Evolutionary conservation across 108 stramenopile species (phyloP).

Genomic region (Skeletonema marinoi): DNA sequence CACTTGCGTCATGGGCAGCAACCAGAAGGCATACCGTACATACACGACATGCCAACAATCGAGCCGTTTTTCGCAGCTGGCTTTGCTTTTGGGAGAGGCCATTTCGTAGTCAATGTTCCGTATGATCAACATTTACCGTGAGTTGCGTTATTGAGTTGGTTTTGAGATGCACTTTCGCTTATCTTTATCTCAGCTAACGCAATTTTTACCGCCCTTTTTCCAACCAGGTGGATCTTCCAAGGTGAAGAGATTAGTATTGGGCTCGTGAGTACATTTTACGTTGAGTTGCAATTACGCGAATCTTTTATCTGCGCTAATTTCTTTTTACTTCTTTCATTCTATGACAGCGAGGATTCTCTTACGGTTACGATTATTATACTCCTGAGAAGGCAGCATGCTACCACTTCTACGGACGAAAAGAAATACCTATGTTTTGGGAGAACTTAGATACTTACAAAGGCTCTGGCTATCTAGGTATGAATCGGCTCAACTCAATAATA

Average conservation of each 20-base stretch:
- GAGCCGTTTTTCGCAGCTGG: slow-evolving; percentile 96
- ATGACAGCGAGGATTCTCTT: slow-evolving; percentile 10
- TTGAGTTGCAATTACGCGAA: slow-evolving; percentile 71
- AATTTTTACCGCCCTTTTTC: neutral
- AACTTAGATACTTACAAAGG: slow-evolving; percentile 66
- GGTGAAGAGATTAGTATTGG: slow-evolving; percentile 90
- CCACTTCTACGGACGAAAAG: slow-evolving; percentile 85
- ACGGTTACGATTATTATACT: slow-evolving; percentile 90
- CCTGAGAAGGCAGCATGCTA: slow-evolving; percentile 76
- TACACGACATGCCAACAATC: slow-evolving; percentile 63
- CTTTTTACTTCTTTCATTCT: neutral
- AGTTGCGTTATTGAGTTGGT: slow-evolving; percentile 40
- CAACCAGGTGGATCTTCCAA: slow-evolving; percentile 60
- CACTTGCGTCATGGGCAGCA: slow-evolving; percentile 88
- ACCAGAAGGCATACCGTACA: slow-evolving; percentile 70
- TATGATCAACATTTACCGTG: slow-evolving; percentile 87
- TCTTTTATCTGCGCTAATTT: neutral
- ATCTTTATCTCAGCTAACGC: neutral
- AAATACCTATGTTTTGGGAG: slow-evolving; percentile 83
- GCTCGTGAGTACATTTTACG: slow-evolving; percentile 10
- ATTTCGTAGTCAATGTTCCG: slow-evolving; percentile 84
- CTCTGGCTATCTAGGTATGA: slow-evolving; percentile 70
- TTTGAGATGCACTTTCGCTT: neutral
- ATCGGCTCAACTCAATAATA: slow-evolving; percentile 82
- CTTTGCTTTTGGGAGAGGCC: slow-evolving; percentile 90